Conservation (phyloP, 768 basidiomycete species). For the Psilocybe tampanensis region DNA sequence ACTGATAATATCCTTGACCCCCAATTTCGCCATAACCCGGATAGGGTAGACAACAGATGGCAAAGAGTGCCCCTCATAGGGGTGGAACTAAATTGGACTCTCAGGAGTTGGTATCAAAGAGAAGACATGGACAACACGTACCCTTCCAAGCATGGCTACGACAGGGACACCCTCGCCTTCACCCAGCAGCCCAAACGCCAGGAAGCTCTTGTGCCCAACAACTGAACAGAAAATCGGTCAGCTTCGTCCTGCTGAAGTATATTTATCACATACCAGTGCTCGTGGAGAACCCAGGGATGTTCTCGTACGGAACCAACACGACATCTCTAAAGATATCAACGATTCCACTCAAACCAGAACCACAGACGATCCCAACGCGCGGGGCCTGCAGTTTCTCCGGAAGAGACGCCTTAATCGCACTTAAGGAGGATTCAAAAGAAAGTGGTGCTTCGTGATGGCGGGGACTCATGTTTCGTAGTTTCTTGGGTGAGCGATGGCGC, state of each 20-base stretch:
- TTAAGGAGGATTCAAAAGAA: constrained; percentile 29
- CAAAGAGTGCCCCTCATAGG: constrained; percentile 82
- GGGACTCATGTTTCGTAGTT: neutral
- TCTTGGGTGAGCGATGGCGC: too few relatives aligned
- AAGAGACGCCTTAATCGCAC: constrained; percentile 33
- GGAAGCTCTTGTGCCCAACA: constrained; percentile 74
- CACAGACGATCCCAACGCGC: constrained; percentile 82
- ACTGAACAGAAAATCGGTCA: constrained; percentile 43
- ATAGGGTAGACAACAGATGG: constrained; percentile 77
- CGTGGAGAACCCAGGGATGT: constrained; percentile 71
- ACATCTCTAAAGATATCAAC: constrained; percentile 59
- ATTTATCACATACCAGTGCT: constrained; percentile 65
- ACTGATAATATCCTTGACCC: constrained; percentile 79
- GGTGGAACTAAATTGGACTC: constrained; percentile 61
- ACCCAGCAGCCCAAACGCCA: constrained; percentile 83
- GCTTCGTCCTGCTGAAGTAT: neutral
- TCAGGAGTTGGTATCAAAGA: neutral
- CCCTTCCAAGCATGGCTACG: constrained; percentile 89
- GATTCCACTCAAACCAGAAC: constrained; percentile 81
- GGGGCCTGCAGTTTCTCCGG: constrained; percentile 47
- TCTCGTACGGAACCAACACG: constrained; percentile 63
- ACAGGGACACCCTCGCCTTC: constrained; percentile 67
- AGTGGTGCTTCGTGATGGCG: neutral
- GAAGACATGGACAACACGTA: constrained; percentile 36
- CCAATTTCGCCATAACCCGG: constrained; percentile 75